Conservation (phyloP, 2,329 filamentous ascomycete genomes). For the Eutypa lata region DNA sequence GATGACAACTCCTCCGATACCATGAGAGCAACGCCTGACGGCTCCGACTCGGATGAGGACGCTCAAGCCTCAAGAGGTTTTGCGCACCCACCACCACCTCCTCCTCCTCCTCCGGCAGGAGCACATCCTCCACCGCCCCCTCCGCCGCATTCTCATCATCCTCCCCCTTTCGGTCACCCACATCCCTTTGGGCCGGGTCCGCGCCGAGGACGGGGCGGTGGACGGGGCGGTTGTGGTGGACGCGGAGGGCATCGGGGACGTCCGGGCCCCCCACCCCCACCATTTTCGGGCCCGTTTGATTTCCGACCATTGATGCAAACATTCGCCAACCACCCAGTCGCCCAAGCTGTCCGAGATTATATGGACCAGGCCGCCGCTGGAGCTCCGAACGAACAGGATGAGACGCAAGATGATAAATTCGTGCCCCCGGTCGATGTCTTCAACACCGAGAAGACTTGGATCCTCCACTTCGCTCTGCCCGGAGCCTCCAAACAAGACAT, state of each 20-base stretch:
- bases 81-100: slow-evolving; percentile 12
- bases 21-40: slow-evolving; percentile 15
- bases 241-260: slow-evolving; percentile 14
- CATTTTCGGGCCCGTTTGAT: slow-evolving; percentile 30
- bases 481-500: slow-evolving; percentile 78
- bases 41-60: slow-evolving; percentile 10
- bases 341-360: slow-evolving; percentile 39
- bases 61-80: slow-evolving; percentile 7
- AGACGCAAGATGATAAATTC: slow-evolving; percentile 41
- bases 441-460: slow-evolving; percentile 60
- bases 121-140: slow-evolving; percentile 18
- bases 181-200: slow-evolving; percentile 14
- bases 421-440: slow-evolving; percentile 72
- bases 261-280: slow-evolving; percentile 16
- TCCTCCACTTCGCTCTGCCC: slow-evolving; percentile 73
- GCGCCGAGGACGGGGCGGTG: slow-evolving; percentile 14
- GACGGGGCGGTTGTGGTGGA: slow-evolving; percentile 18
- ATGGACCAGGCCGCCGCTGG: slow-evolving; percentile 25
- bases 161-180: slow-evolving; percentile 9
- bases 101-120: slow-evolving; percentile 11
- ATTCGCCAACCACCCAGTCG: slow-evolving; percentile 39
- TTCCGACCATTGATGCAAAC: slow-evolving; percentile 37
- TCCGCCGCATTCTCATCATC: slow-evolving; percentile 11
- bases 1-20: slow-evolving; percentile 30
- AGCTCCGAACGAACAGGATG: slow-evolving; percentile 11